phyloP scores from a whole-genome alignment of 805 yeast species.

The Torulaspora microellipsoides region DNA sequence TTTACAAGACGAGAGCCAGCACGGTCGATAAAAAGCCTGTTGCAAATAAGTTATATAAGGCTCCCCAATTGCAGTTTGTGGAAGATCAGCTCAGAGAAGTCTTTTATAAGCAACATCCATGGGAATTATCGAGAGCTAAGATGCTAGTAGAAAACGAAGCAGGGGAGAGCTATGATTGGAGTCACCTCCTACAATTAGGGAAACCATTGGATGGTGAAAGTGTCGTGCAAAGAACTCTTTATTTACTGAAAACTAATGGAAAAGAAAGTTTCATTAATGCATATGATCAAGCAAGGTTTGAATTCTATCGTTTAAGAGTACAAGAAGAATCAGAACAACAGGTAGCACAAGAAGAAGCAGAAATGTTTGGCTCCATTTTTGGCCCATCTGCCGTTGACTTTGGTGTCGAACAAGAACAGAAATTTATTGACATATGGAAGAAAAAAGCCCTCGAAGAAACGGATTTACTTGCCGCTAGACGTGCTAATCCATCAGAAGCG shows the following conservation, averaged over 20 bases:
- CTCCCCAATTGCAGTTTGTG: conserved; percentile 33
- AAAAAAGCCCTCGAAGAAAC: conserved; percentile 63
- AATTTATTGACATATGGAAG: conserved; percentile 68
- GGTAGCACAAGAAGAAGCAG: conserved; percentile 75
- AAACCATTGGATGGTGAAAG: conserved; percentile 86
- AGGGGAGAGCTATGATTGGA: conserved; percentile 70
- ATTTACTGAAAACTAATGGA: conserved; percentile 41
- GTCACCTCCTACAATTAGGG: conserved; percentile 61
- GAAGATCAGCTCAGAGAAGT: conserved; percentile 77
- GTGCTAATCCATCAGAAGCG: conserved; percentile 32
- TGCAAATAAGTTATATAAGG: conserved; percentile 21
- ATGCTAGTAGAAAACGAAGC: conserved; percentile 72
- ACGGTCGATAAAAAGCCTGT: conserved; percentile 18
- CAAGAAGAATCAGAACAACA: conserved; percentile 70
- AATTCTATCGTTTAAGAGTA: conserved; percentile 82
- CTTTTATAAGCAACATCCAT: conserved; percentile 91
- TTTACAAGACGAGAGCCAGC: conserved; percentile 35
- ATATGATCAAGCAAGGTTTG: conserved; percentile 81
- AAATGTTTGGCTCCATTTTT: conserved; percentile 78
- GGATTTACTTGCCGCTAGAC: conserved; percentile 47
- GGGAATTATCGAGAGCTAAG: conserved; percentile 94
- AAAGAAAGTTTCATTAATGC: conserved; percentile 48
- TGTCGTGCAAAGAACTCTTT: conserved; percentile 71
- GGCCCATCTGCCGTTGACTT: conserved; percentile 56
- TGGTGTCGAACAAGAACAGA: conserved; percentile 70